These are phyloP conservation scores for Dalbergia oliveri DNA, from an alignment of 306 rosid genomes.

Conservation along the genomic window DNA sequence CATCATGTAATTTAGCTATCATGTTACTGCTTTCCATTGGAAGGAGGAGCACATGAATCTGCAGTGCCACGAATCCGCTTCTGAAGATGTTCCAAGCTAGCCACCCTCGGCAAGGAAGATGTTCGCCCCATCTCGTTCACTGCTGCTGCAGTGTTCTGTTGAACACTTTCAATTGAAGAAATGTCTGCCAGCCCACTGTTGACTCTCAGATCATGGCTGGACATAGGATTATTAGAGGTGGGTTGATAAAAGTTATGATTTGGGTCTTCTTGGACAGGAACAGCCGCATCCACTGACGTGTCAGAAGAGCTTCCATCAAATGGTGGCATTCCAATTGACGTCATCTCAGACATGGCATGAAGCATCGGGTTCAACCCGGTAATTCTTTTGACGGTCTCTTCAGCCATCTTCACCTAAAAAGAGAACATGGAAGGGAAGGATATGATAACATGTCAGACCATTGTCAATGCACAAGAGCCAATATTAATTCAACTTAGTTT, in stretches of 20 bases:
- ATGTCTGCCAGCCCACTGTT: slow-evolving; percentile 57
- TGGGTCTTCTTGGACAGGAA: slow-evolving; percentile 70
- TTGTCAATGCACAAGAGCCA: slow-evolving; percentile 19
- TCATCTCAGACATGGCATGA: slow-evolving; percentile 64
- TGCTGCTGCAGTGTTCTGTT: slow-evolving; percentile 52
- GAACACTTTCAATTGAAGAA: slow-evolving; percentile 61
- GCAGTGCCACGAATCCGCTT: slow-evolving; percentile 75
- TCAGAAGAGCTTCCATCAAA: slow-evolving; percentile 79
- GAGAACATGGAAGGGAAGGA: slow-evolving; percentile 8
- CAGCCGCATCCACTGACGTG: slow-evolving; percentile 74
- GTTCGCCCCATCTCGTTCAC: slow-evolving; percentile 63
- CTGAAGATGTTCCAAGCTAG: slow-evolving; percentile 96
- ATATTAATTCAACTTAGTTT: background rate
- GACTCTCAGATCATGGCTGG: slow-evolving; percentile 53
- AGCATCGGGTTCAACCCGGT: slow-evolving; percentile 71
- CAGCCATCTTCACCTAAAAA: slow-evolving; percentile 85
- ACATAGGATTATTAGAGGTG: slow-evolving; percentile 46
- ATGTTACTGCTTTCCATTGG: slow-evolving; percentile 63
- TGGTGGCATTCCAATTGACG: slow-evolving; percentile 67
- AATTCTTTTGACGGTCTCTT: slow-evolving; percentile 78
- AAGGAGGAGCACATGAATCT: slow-evolving; percentile 48
- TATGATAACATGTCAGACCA: slow-evolving; percentile 35
- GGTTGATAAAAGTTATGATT: slow-evolving; percentile 63
- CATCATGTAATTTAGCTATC: slow-evolving; percentile 24
- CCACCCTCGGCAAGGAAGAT: slow-evolving; percentile 79